These are phyloP conservation scores for Oryza glaberrima DNA, from an alignment of 176 grass and related monocot genomes.

Conservation along the genomic window DNA sequence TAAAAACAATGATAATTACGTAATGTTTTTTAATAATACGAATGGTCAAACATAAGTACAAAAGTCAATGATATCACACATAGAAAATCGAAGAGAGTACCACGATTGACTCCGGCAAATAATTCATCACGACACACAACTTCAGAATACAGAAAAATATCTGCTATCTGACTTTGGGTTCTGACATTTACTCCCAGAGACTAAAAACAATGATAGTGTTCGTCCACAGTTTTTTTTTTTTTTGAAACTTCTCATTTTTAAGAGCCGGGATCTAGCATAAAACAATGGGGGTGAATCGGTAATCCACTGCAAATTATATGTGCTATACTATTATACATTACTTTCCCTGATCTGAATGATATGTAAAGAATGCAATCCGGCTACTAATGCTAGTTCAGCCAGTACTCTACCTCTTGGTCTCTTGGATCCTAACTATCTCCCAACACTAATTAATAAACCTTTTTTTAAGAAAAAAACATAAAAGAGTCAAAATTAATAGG, in stretches of 20 bases:
- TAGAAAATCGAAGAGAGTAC: too few species aligned
- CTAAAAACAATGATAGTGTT: not conserved
- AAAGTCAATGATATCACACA: too few species aligned
- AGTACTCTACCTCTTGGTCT: not conserved
- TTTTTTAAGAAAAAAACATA: too few species aligned
- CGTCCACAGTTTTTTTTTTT: not conserved
- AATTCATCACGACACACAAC: not conserved
- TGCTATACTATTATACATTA: not conserved
- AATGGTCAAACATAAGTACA: too few species aligned
- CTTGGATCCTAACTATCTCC: not conserved
- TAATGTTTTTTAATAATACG: too few species aligned
- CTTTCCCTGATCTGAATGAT: too few species aligned
- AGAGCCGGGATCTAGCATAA: not conserved
- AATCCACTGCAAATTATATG: not conserved
- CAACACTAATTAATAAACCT: not conserved
- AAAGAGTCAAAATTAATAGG: not conserved
- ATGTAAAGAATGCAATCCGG: not conserved
- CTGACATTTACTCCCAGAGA: constrained; percentile 11
- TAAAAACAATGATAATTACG: too few species aligned
- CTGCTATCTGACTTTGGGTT: not conserved
- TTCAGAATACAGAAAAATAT: not conserved
- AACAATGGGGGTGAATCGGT: not conserved
- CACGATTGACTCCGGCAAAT: not conserved
- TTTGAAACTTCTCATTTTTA: not conserved
- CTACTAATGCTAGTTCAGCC: not conserved